Evolutionary conservation across 176 grass and related monocot genomes (phyloP), one percentile per base, ranked within the genome.

Genomic region (Juncus effusus): DNA sequence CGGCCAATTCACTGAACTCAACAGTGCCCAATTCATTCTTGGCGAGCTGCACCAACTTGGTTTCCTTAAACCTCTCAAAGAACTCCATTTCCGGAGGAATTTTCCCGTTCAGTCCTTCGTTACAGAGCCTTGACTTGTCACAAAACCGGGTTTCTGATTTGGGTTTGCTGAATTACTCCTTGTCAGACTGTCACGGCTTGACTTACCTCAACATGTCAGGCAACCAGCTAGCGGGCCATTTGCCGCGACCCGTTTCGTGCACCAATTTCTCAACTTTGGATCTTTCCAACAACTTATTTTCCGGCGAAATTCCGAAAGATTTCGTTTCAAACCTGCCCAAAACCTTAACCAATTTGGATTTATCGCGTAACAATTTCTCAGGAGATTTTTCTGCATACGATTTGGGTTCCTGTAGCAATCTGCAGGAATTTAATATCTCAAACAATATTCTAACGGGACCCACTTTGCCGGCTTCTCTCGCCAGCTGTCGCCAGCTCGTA

Each of bases 151-250:
- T 97, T 16, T 64, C 68, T 0, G 85, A 97, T 60, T 51, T 59
- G 35, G 74, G 66, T 38, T 79, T 97, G 10, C 73, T 97, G 10
- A 89, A 82, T 77, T 86, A 86, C 85, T 84, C 88, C 37, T 56
- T 92, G 6, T 69, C 88, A 4, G 76, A 68, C 54, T 97, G 94
- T 80, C 75, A 83, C 10, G 45, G 72, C 16, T 50, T 97, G 36
- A 80, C 59, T 4, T 80, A 89, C 83, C 85, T 97, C 75, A 97
- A 97, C 80, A 68, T 97, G 64, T 97, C 94, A 38, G 83, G 39
- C n/a, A 97, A 97, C 83, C 72, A 67, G 40, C 79, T 97, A 76
- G 6, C 73, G 37, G 76, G 85, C 3, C 56, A 38, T 42, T 64
- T 97, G 59, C 81, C 66, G 11, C 63, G 63, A 69, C 47, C 88